These are phyloP conservation scores for Exophiala sideris DNA, from an alignment of 2,329 filamentous ascomycete genomes.

Conservation along the genomic window DNA sequence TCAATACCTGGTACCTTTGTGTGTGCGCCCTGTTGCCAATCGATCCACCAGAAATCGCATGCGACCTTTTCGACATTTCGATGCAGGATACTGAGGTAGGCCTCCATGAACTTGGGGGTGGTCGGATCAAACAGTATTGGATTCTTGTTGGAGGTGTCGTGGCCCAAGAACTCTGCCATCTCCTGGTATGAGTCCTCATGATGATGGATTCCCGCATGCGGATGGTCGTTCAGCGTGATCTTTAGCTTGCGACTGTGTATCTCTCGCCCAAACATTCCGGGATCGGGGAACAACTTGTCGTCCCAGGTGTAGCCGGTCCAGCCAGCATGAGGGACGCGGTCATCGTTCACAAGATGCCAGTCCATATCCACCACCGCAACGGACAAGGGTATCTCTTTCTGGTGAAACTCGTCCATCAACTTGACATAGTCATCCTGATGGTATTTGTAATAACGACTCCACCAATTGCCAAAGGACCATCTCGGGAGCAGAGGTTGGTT, in stretches of 20 bases:
- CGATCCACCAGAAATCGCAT: slow-evolving; percentile 65
- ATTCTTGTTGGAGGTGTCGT: slow-evolving; percentile 49
- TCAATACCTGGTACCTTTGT: slow-evolving; percentile 58
- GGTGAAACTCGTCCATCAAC: slow-evolving; percentile 56
- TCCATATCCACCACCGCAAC: slow-evolving; percentile 65
- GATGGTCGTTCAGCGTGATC: slow-evolving; percentile 60
- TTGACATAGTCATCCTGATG: slow-evolving; percentile 53
- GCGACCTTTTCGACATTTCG: slow-evolving; percentile 54
- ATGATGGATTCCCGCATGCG: slow-evolving; percentile 55
- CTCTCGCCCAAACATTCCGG: slow-evolving; percentile 49
- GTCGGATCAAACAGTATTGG: slow-evolving; percentile 58
- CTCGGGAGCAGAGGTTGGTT: slow-evolving; percentile 55
- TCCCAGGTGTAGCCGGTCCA: slow-evolving; percentile 65
- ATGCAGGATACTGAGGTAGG: slow-evolving; percentile 58
- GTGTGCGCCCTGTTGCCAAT: slow-evolving; percentile 62
- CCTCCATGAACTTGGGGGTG: slow-evolving; percentile 53
- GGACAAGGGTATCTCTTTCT: slow-evolving; percentile 53
- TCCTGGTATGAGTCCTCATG: slow-evolving; percentile 57
- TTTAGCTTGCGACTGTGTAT: slow-evolving; percentile 54
- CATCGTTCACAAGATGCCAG: slow-evolving; percentile 57
- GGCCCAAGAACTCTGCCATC: slow-evolving; percentile 52
- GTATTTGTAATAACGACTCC: slow-evolving; percentile 62
- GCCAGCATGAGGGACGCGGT: slow-evolving; percentile 47
- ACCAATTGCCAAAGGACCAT: slow-evolving; percentile 63
- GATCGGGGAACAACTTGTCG: slow-evolving; percentile 56